These are phyloP conservation scores for Theileria orientalis DNA, from an alignment of 169 alveolate species.

Conservation along the genomic window DNA sequence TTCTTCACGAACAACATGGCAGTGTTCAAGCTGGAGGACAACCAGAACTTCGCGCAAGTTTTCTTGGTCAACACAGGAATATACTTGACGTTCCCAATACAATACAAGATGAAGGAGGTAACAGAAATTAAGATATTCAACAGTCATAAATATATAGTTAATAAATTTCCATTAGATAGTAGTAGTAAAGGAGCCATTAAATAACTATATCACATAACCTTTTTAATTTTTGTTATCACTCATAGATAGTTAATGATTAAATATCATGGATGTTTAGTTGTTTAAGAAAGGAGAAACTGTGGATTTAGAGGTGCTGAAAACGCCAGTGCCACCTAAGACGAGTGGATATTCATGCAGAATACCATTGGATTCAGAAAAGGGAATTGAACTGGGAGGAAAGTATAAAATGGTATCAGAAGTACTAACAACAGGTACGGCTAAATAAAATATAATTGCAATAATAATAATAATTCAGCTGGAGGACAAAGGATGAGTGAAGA, in stretches of 20 bases:
- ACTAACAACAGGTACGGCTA: neutral
- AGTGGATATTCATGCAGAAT: conserved; percentile 19
- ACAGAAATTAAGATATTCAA: neutral
- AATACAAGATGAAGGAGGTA: neutral
- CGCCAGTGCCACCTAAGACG: conserved; percentile 22
- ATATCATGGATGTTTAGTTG: conserved; percentile 14
- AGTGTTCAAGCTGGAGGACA: conserved; percentile 25
- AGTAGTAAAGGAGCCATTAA: too few species aligned
- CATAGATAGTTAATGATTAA: neutral
- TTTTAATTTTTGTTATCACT: too few species aligned
- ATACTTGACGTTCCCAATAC: conserved; percentile 8
- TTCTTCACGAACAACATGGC: conserved; percentile 45
- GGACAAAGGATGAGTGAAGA: neutral
- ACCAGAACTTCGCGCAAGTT: conserved; percentile 20
- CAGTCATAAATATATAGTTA: neutral
- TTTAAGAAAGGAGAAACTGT: conserved; percentile 45
- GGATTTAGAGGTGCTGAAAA: conserved; percentile 26
- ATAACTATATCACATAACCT: too few species aligned
- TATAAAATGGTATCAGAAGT: conserved; percentile 11
- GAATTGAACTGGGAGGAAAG: conserved; percentile 26
- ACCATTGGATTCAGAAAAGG: conserved; percentile 36
- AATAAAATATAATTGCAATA: too few species aligned
- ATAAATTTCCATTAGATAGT: too few species aligned
- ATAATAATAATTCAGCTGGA: neutral
- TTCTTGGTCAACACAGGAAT: neutral